Evolutionary conservation across 441 rosid genomes (phyloP).

Genomic region (Daphne laureola): DNA sequence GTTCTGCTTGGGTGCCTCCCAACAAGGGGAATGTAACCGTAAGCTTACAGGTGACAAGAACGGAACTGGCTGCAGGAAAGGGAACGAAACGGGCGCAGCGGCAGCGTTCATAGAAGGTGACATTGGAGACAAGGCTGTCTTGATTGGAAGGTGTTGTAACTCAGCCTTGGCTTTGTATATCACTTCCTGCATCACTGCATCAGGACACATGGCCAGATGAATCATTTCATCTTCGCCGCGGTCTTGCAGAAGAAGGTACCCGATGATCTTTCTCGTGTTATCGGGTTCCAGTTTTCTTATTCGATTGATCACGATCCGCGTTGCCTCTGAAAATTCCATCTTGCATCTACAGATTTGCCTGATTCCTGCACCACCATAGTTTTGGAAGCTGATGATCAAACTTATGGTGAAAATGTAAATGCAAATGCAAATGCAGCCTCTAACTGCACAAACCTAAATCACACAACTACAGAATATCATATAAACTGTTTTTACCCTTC

Average conservation of each 20-base stretch:
- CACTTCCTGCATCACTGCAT: constrained; percentile 37
- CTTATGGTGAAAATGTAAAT: neutral
- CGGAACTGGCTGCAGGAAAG: constrained; percentile 20
- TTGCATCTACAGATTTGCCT: constrained; percentile 8
- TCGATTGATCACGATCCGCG: constrained; percentile 36
- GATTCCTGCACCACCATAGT: constrained; percentile 14
- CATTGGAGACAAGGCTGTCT: constrained; percentile 23
- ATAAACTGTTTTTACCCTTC: neutral
- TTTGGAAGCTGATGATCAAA: neutral
- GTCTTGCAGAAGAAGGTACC: constrained; percentile 42
- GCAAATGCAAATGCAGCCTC: neutral
- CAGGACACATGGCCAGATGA: constrained; percentile 39
- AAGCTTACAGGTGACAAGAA: constrained; percentile 19
- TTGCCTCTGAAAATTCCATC: constrained; percentile 48
- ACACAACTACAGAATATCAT: neutral
- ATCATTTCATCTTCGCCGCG: constrained; percentile 37
- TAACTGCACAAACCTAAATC: neutral
- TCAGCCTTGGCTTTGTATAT: constrained; percentile 41
- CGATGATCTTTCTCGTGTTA: constrained; percentile 42
- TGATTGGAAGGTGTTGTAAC: constrained; percentile 27
- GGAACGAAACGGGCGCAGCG: constrained; percentile 15
- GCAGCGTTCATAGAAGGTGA: constrained; percentile 27
- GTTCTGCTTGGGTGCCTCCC: constrained; percentile 30
- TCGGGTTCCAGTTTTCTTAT: constrained; percentile 53
- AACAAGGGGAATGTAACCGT: constrained; percentile 20